Evolutionary conservation across 2,329 filamentous ascomycete genomes (phyloP).

Genomic region (Pseudogymnoascus sp.): DNA sequence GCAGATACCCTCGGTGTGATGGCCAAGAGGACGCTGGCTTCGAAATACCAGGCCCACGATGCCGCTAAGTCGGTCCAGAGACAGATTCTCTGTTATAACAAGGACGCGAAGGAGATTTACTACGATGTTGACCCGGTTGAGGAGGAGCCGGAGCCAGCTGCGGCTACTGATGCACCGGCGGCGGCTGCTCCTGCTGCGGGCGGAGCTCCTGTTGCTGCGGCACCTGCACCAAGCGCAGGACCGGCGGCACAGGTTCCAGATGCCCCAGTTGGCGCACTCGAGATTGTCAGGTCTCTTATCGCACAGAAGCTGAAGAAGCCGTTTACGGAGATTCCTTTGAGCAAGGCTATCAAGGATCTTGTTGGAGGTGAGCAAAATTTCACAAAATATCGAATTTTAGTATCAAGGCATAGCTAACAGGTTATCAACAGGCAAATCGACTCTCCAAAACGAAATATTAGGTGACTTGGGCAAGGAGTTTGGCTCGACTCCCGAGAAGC

Average conservation of each 20-base stretch:
- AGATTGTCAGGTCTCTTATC: conserved; percentile 81
- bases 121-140: conserved; percentile 95
- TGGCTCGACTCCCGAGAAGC: conserved; percentile 94
- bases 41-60: conserved; percentile 98
- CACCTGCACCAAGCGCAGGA: conserved; percentile 64
- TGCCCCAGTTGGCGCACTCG: conserved; percentile 77
- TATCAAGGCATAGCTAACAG: conserved; percentile 13
- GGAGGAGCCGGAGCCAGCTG: conserved; percentile 68
- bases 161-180: conserved; percentile 33
- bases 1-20: conserved; percentile 95
- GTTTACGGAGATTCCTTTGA: conserved; percentile 77
- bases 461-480: conserved; percentile 98
- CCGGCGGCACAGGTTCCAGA: conserved; percentile 83
- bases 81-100: conserved; percentile 98
- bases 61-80: conserved; percentile 92
- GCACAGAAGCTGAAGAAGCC: conserved; percentile 98
- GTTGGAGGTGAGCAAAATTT: conserved; percentile 69
- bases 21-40: conserved; percentile 90
- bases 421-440: conserved; percentile 72
- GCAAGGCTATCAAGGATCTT: conserved; percentile 96
- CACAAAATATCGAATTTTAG: neutral
- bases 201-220: conserved; percentile 45
- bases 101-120: conserved; percentile 98
- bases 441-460: conserved; percentile 95
- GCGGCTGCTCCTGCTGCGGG: conserved; percentile 39